Evolutionary conservation across 148 eudicot species (phyloP).

Genomic region (Rheum nobile): DNA sequence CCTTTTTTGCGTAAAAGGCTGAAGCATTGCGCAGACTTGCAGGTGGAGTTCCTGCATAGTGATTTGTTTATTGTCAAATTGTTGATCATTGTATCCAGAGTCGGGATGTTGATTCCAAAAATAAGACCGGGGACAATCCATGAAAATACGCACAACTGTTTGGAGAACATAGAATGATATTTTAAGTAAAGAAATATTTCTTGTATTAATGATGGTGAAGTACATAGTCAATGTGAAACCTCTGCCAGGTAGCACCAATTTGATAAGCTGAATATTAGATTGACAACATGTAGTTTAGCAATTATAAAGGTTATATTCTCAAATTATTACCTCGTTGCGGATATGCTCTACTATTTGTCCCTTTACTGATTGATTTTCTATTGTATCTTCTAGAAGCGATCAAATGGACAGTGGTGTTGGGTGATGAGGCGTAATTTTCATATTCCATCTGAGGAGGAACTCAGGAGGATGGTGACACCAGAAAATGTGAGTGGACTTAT

Average conservation of each 20-base stretch:
- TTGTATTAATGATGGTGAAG: not conserved
- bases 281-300: not conserved
- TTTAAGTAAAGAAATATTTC: not conserved
- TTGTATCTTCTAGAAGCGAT: slow-evolving; percentile 39
- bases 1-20: slow-evolving; percentile 69
- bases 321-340: not conserved
- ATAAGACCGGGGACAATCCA: not conserved
- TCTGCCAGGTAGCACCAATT: not conserved
- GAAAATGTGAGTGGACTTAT: slow-evolving; percentile 62
- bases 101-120: not conserved
- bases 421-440: slow-evolving; percentile 79
- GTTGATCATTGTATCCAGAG: not conserved
- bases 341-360: not conserved
- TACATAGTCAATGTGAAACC: not conserved
- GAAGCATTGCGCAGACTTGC: slow-evolving; percentile 84
- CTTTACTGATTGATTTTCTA: not conserved
- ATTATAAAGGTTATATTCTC: not conserved
- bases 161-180: not conserved
- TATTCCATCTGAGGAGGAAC: slow-evolving; percentile 88
- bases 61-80: not conserved
- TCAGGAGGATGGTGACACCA: slow-evolving; percentile 87
- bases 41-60: slow-evolving; percentile 31
- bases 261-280: not conserved
- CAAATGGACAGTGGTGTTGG: slow-evolving; percentile 67
- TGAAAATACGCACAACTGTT: not conserved